Percentiles rank a stretch among this genome's conserved stretches.
Conservation (phyloP, 306 rosid species). For the Quercus dentata region DNA sequence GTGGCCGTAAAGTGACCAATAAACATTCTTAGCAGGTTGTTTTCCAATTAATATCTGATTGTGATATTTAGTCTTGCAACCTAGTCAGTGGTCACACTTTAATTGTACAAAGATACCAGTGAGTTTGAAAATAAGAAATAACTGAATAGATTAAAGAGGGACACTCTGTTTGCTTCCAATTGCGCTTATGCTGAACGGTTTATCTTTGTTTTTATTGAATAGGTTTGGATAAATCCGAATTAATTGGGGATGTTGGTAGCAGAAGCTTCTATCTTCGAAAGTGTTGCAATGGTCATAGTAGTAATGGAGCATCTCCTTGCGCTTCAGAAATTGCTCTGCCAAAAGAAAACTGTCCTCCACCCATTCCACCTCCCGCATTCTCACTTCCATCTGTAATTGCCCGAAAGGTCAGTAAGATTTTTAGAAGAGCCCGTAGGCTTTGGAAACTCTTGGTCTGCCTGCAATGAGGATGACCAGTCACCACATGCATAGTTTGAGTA, state of each 20-base stretch:
- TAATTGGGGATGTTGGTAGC: constrained; percentile 69
- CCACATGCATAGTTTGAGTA: constrained; percentile 3
- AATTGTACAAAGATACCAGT: no score
- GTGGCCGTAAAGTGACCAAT: background rate
- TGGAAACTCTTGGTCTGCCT: constrained; percentile 69
- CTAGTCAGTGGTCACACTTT: background rate
- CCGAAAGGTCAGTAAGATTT: constrained; percentile 40
- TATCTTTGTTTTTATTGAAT: background rate
- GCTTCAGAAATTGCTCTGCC: constrained; percentile 21
- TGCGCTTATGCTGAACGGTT: background rate
- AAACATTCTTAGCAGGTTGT: background rate
- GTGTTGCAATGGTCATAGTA: constrained; percentile 3
- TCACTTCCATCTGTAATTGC: constrained; percentile 37
- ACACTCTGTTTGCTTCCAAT: no score
- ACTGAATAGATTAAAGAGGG: no score
- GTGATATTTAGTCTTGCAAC: background rate
- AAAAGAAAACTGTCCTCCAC: constrained; percentile 27
- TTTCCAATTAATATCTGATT: background rate
- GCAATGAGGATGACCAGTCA: constrained; percentile 22
- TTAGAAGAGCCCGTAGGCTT: constrained; percentile 57
- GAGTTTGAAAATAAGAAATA: no score
- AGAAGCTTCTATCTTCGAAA: constrained; percentile 77
- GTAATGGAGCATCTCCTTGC: constrained; percentile 26
- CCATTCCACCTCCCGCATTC: constrained; percentile 26
- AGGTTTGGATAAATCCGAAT: constrained; percentile 76